phyloP scores from a whole-genome alignment of 2,329 filamentous ascomycete species.

The Aspergillus thermomutatus region DNA sequence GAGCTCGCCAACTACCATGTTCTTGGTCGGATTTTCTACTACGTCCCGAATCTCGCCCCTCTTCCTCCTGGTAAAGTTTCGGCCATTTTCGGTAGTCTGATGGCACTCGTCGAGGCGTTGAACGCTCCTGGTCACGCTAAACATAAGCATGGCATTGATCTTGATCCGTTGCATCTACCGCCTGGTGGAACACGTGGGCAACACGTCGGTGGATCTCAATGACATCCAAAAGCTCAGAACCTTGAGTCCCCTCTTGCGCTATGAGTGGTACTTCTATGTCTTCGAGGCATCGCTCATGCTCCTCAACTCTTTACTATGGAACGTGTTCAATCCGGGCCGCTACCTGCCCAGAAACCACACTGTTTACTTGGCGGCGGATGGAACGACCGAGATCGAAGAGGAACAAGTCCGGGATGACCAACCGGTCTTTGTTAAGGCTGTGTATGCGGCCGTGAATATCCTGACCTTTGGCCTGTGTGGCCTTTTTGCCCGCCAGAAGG shows the following conservation, averaged over 20 bases:
- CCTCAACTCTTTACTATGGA: slow-evolving; percentile 49
- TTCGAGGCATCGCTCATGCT: slow-evolving; percentile 57
- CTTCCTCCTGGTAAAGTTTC: slow-evolving; percentile 47
- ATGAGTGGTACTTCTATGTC: slow-evolving; percentile 60
- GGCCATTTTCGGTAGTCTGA: slow-evolving; percentile 47
- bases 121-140: slow-evolving; percentile 46
- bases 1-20: slow-evolving; percentile 62
- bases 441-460: neutral
- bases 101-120: slow-evolving; percentile 44
- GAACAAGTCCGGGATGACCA: neutral
- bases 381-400: slow-evolving; percentile 3
- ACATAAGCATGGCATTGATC: slow-evolving; percentile 49
- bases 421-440: neutral
- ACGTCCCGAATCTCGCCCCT: slow-evolving; percentile 58
- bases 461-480: neutral
- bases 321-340: slow-evolving; percentile 49
- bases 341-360: slow-evolving; percentile 49
- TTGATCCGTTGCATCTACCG: slow-evolving; percentile 53
- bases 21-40: slow-evolving; percentile 58
- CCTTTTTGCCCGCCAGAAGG: neutral
- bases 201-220: slow-evolving; percentile 39
- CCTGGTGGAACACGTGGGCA: slow-evolving; percentile 54
- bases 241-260: slow-evolving; percentile 49
- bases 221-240: slow-evolving; percentile 21
- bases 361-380: slow-evolving; percentile 50